Evolutionary conservation across 1,284 basidiomycete species (phyloP).

Genomic region (Cutaneotrichosporon arboriforme): DNA sequence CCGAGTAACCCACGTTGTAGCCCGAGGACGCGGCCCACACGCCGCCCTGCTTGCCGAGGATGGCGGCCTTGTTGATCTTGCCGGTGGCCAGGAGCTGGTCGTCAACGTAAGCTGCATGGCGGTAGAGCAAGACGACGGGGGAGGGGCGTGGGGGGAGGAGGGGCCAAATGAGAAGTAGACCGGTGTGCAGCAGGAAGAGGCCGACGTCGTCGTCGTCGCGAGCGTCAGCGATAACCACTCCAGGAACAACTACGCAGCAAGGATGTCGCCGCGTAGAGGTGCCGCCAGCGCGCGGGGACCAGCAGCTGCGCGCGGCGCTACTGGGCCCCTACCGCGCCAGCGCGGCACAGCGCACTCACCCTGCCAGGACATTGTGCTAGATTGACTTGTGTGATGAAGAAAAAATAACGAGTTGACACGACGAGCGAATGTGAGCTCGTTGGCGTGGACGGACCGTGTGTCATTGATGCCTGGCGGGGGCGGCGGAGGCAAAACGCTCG

Average conservation of each 20-base stretch:
- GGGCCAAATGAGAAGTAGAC: not conserved
- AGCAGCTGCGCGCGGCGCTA: no score
- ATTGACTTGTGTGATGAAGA: not conserved
- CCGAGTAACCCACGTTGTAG: conserved; percentile 60
- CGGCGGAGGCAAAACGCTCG: not conserved
- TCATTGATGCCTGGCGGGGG: no score
- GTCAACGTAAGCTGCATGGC: conserved; percentile 74
- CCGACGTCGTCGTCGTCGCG: no score
- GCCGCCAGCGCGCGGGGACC: no score
- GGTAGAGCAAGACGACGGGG: not conserved
- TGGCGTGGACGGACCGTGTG: no score
- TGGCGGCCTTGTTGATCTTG: conserved; percentile 72
- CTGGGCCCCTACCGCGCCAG: no score
- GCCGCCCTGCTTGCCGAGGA: conserved; percentile 77
- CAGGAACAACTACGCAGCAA: no score
- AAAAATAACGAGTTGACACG: not conserved
- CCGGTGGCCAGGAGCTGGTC: conserved; percentile 71
- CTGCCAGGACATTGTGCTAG: conserved; percentile 19
- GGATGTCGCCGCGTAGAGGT: no score
- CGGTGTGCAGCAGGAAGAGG: no score
- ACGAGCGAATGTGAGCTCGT: no score
- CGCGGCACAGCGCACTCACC: conserved; percentile 15
- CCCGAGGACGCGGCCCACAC: conserved; percentile 75
- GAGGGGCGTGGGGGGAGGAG: not conserved
- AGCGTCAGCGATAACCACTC: no score